A percentile compares a stretch with the other conserved stretches of the same genome.
Conservation (phyloP, 768 basidiomycete species). For the Lentinula raphanica region DNA sequence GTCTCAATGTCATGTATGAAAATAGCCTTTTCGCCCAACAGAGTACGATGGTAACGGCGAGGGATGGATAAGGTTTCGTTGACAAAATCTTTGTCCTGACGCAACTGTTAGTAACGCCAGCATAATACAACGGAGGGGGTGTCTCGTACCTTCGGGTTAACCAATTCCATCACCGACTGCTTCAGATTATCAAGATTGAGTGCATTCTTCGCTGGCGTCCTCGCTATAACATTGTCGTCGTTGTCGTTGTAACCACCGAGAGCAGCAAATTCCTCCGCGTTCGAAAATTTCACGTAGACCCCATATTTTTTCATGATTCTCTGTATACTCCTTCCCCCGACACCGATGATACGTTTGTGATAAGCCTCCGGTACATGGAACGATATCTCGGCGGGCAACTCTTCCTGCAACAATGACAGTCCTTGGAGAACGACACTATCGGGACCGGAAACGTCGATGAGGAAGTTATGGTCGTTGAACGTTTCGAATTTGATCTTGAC, state of each 20-base stretch:
- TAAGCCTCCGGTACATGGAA: slow-evolving; percentile 98
- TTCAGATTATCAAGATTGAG: slow-evolving; percentile 93
- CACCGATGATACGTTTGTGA: slow-evolving; percentile 98
- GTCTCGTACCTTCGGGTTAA: slow-evolving; percentile 80
- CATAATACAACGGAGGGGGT: not conserved
- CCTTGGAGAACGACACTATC: slow-evolving; percentile 85
- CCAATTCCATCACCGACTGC: slow-evolving; percentile 95
- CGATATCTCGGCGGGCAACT: slow-evolving; percentile 96
- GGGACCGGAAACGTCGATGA: slow-evolving; percentile 85
- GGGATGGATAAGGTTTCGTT: slow-evolving; percentile 92
- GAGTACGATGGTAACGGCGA: slow-evolving; percentile 88
- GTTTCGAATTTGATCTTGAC: slow-evolving; percentile 99
- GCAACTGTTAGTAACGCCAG: slow-evolving; percentile 2
- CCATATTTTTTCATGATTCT: slow-evolving; percentile 99
- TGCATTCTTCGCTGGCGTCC: slow-evolving; percentile 96
- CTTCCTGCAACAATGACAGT: slow-evolving; percentile 86
- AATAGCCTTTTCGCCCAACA: slow-evolving; percentile 93
- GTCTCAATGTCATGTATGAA: slow-evolving; percentile 96
- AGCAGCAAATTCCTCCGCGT: slow-evolving; percentile 93
- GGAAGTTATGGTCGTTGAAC: slow-evolving; percentile 92
- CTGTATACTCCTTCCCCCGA: slow-evolving; percentile 96
- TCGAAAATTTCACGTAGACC: slow-evolving; percentile 99
- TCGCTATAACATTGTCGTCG: slow-evolving; percentile 97
- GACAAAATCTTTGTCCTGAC: slow-evolving; percentile 95
- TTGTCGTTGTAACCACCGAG: slow-evolving; percentile 95